These are phyloP conservation scores for Cladosporium sp. DNA, from an alignment of 2,329 filamentous ascomycete genomes.

Conservation along the genomic window DNA sequence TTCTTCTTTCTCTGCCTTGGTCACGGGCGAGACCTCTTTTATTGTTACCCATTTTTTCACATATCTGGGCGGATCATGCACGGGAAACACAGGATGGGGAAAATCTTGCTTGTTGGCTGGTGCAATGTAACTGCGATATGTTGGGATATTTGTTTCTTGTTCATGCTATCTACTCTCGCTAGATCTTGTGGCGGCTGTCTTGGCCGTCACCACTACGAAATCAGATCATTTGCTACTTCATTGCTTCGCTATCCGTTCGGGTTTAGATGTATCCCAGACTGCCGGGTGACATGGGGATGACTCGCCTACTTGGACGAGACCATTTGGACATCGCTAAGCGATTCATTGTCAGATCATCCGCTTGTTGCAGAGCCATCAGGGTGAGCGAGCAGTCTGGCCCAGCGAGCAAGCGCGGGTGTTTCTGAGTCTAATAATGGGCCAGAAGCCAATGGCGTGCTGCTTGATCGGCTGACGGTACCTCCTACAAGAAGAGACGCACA, in stretches of 20 bases:
- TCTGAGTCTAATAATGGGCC: neutral
- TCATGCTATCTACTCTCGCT: slow-evolving; percentile 8
- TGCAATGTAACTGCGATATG: slow-evolving; percentile 14
- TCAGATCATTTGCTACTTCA: slow-evolving; percentile 9
- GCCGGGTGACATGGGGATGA: neutral
- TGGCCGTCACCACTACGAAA: neutral
- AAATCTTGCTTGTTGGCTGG: slow-evolving; percentile 6
- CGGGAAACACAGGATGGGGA: slow-evolving; percentile 21
- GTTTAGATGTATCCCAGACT: neutral
- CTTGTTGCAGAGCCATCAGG: neutral
- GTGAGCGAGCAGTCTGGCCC: neutral
- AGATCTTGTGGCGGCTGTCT: neutral
- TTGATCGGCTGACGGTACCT: neutral
- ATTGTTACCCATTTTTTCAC: slow-evolving; percentile 2
- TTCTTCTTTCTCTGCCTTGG: slow-evolving; percentile 24
- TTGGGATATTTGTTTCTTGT: slow-evolving; percentile 6
- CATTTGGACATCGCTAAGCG: neutral
- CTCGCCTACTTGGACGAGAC: neutral
- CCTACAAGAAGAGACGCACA: neutral
- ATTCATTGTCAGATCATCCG: neutral
- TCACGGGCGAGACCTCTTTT: slow-evolving; percentile 22
- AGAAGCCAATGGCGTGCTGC: slow-evolving; percentile 10
- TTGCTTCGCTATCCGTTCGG: neutral
- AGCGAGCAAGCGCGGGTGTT: neutral
- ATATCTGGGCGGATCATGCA: slow-evolving; percentile 11